phyloP scores from a whole-genome alignment of 1,139 yeast genomes.

The Blastobotrys serpentis region DNA sequence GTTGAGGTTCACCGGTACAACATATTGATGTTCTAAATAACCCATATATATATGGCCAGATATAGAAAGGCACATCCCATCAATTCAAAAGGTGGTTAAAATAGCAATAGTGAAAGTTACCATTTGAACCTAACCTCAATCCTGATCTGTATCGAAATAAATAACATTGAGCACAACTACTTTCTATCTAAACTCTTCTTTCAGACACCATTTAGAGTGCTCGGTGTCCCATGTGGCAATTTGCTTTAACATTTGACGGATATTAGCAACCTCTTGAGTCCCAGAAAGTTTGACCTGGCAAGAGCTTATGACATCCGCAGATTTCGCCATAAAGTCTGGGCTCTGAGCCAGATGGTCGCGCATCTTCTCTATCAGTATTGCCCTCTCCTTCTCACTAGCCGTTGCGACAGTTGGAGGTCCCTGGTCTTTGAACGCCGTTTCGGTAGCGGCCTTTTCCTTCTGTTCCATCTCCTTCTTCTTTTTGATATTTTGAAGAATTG shows the following conservation, averaged over 20 bases:
- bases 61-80: too few species aligned
- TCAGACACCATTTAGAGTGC: constrained; percentile 63
- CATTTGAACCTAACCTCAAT: too few species aligned
- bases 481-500: constrained; percentile 32
- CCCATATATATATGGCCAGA: too few species aligned
- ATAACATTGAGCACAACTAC: too few species aligned
- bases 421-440: constrained; percentile 9
- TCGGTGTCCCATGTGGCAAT: constrained; percentile 66
- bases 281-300: constrained; percentile 49
- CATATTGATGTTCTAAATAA: too few species aligned
- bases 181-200: constrained; percentile 47
- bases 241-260: constrained; percentile 66
- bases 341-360: constrained; percentile 35
- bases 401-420: constrained; percentile 10
- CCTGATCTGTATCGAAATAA: too few species aligned
- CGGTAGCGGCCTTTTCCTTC: constrained; percentile 11
- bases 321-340: constrained; percentile 37
- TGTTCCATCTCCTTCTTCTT: constrained; percentile 33
- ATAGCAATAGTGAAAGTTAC: too few species aligned
- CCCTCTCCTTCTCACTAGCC: constrained; percentile 23
- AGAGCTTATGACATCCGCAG: constrained; percentile 56
- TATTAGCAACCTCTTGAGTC: constrained; percentile 57
- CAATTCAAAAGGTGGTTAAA: too few species aligned
- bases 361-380: constrained; percentile 33
- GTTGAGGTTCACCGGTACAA: too few species aligned